Base-by-base conservation (phyloP, 1,284 basidiomycete species). In the Pseudozyma hubeiensis region DNA sequence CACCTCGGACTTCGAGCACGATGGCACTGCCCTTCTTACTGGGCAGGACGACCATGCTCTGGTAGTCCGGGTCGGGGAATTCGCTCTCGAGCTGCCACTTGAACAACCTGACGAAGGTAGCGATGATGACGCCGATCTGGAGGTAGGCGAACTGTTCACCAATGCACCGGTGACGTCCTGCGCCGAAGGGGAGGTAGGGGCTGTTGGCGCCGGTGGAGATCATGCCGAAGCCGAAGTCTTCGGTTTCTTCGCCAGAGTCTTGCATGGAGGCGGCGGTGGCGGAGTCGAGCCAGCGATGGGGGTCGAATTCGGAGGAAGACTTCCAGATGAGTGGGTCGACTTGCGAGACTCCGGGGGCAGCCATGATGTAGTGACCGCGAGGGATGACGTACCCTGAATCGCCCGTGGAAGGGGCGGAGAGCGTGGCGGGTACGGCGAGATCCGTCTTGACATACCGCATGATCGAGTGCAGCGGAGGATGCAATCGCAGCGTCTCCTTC, bases 111-210 rank as follows among this genome's bases (percentile, higher is more conserved):
- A 98, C 86, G 64, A 99, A 85, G 10, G 91, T 92, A 8, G 90
- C 85, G 68, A 99, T 87, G 83, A 99, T 88, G 7, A 91, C 91
- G 46, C 93, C 92, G 30, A 99, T 87, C 86, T 99, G 97, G 58
- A 98, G 86, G 85, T 97, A 96, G 14, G 97, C 97, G 82, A 98
- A 99, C 89, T 94, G 93, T 86, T 97, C 94, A 74, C 94, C 94
- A 75, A 97, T 96, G 85, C 95, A 97, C 61, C 94, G 88, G 86
- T 97, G 94, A n/a, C 82, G 50, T 16, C 81, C 96, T 47, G 96
- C 95, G 62, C 96, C 97, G 82, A 99, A 99, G 1, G 96, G 97
- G 83, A 96, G 91, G 84, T 97, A 97, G 31, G 85, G 85, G 14
- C 73, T 79, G 61, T 84, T 85, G 16, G 84, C 84, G 30, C 93